phyloP scores from a whole-genome alignment of 495 filamentous ascomycete genomes.

The Tuber melanosporum region DNA sequence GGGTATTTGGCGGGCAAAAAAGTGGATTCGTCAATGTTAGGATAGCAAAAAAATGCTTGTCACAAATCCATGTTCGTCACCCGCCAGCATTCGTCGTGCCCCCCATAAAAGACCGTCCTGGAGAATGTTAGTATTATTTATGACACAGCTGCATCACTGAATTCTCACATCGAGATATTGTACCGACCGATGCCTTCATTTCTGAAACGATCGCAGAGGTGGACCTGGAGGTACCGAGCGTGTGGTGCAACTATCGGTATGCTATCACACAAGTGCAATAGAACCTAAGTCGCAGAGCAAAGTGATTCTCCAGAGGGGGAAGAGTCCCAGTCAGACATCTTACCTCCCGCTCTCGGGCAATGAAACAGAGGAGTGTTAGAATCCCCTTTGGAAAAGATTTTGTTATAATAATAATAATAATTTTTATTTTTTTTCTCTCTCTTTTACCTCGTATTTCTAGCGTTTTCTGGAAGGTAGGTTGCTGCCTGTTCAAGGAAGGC shows the following conservation, averaged over 20 bases:
- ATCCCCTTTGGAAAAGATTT: not conserved
- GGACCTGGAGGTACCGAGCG: not conserved
- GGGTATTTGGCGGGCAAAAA: too few species aligned
- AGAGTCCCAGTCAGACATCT: too few species aligned
- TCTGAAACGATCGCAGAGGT: not conserved
- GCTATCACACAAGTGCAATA: not conserved
- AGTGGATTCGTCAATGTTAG: too few species aligned
- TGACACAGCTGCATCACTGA: not conserved
- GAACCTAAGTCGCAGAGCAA: not conserved
- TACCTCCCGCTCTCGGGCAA: not conserved
- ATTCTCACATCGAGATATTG: not conserved
- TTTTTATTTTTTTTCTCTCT: not conserved
- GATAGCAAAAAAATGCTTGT: too few species aligned
- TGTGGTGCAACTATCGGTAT: not conserved
- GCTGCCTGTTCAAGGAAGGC: not conserved
- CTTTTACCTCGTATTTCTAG: not conserved
- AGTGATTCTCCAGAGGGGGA: not conserved
- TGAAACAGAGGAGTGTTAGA: not conserved
- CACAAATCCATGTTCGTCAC: too few species aligned
- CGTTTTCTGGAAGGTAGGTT: not conserved
- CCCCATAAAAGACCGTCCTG: not conserved
- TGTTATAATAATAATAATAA: not conserved
- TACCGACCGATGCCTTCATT: not conserved
- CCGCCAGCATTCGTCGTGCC: too few species aligned
- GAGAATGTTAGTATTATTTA: not conserved